Evolutionary conservation across 208 protist species (phyloP).

Genomic region (Angomonas deanei): DNA sequence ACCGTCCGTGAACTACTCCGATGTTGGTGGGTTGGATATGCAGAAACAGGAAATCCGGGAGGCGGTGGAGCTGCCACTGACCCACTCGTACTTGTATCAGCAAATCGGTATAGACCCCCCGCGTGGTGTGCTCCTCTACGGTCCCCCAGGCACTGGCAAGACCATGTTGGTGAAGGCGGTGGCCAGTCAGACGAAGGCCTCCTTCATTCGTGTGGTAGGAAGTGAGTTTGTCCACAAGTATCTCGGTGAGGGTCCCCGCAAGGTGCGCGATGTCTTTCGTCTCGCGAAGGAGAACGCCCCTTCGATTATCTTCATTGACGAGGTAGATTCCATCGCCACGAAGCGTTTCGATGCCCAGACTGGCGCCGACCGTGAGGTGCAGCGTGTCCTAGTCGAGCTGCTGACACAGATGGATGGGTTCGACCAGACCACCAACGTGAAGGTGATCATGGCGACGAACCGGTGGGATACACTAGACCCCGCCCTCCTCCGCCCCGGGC

Average conservation of each 20-base stretch:
- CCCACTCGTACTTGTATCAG: too few species aligned
- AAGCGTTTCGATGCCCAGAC: conserved; percentile 99
- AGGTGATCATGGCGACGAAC: conserved; percentile 99
- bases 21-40: too few species aligned
- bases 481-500: conserved; percentile 97
- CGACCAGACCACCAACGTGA: conserved; percentile 98
- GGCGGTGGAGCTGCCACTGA: too few species aligned
- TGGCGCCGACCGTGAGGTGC: conserved; percentile 98
- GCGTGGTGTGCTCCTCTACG: conserved; percentile 98
- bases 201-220: conserved; percentile 98
- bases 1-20: too few species aligned
- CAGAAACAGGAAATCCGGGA: too few species aligned
- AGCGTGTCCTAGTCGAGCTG: conserved; percentile 99
- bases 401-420: conserved; percentile 99
- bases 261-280: conserved; percentile 98
- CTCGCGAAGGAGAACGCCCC: conserved; percentile 98
- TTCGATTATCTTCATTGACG: conserved; percentile 99
- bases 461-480: conserved; percentile 99
- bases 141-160: conserved; percentile 97
- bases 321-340: conserved; percentile 99
- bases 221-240: conserved; percentile 99
- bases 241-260: conserved; percentile 99
- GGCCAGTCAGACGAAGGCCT: conserved; percentile 98
- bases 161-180: conserved; percentile 99
- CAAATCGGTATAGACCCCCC: conserved; percentile 99